Conservation (phyloP, 1,284 basidiomycete genomes). For the Boletus mariae region DNA sequence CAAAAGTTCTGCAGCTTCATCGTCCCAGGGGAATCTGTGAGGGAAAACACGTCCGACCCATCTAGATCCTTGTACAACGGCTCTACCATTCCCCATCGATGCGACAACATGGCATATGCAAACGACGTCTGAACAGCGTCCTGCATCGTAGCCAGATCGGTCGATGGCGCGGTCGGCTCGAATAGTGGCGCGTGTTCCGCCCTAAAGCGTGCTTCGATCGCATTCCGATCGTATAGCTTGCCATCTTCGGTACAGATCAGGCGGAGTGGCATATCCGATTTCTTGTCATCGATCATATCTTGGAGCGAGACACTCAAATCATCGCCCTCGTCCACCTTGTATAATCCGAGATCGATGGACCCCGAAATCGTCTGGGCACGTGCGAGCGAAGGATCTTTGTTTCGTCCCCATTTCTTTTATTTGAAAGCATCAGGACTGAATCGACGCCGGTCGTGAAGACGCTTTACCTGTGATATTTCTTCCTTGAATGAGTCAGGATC, state of each 20-base stretch:
- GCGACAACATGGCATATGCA: slow-evolving; percentile 23
- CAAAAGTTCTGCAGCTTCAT: slow-evolving; percentile 22
- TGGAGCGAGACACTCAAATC: slow-evolving; percentile 7
- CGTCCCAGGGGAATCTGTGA: slow-evolving; percentile 11
- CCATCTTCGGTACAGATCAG: slow-evolving; percentile 25
- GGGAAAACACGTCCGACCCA: slow-evolving; percentile 18
- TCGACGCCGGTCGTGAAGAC: neutral
- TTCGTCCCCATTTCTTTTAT: slow-evolving; percentile 1
- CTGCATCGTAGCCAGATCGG: slow-evolving; percentile 1
- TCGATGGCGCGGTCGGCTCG: slow-evolving; percentile 4
- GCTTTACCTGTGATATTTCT: slow-evolving; percentile 3
- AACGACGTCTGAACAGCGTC: slow-evolving; percentile 13
- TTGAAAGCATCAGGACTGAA: neutral
- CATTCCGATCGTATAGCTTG: slow-evolving; percentile 17
- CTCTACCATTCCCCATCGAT: slow-evolving; percentile 20
- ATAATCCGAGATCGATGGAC: neutral
- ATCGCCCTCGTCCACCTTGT: neutral
- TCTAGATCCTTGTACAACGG: slow-evolving; percentile 19
- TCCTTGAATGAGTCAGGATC: slow-evolving; percentile 13
- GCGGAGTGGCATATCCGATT: slow-evolving; percentile 22
- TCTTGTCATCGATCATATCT: slow-evolving; percentile 13
- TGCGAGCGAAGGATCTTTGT: neutral
- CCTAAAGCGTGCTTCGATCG: slow-evolving; percentile 18
- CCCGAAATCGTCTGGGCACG: neutral
- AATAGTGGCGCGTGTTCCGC: slow-evolving; percentile 13